Base-by-base conservation (phyloP, 2,329 filamentous ascomycete genomes). In the Cephalotrichum gorgonifer region DNA sequence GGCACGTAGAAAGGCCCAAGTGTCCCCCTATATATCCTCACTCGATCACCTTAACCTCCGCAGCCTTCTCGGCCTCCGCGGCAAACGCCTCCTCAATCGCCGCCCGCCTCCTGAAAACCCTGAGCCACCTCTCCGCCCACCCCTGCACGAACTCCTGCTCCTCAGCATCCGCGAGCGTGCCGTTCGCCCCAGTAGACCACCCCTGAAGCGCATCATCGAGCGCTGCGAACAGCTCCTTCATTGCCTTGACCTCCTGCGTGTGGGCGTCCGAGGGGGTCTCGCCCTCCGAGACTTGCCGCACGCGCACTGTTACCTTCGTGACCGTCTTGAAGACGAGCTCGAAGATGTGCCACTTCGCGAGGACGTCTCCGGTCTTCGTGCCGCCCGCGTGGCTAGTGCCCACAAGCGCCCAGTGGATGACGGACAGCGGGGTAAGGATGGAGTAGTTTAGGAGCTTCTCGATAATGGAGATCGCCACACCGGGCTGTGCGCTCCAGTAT, bases 391-490 rank as follows among this genome's bases (percentile, higher is more conserved):
- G 66, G 17, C 65, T 63, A 44, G 58, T 61, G n/a, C 61, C 81
- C 28, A 81, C 74, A 12, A 98, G 74, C 1, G 88, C 88, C 93
- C 93, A 98, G 60, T 95, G 83, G 44, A 96, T 78, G 26, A 98
- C 89, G 15, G 83, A 84, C 50, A 82, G 73, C 0, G 93, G 93
- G 8, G 85, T 89, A 31, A 98, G 75, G 57, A 98, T 95, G 14
- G 87, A 90, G 70, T 96, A 98, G 69, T 97, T 98, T 57, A 98
- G 83, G 5, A 98, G 78, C 67, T 97, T 97, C 72, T 97, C 91
- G 51, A 97, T 78, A 58, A 98, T 95, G 57, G 86, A 87, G 56
- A 97, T 80, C 3, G 89, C 93, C 41, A 94, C 84, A 52, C 93
- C 93, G 0, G 91, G 89, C 59, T 98, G 91, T 28, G 91, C 84